Evolutionary conservation across 768 basidiomycete genomes (phyloP).

Genomic region (Hebeloma cylindrosporum): DNA sequence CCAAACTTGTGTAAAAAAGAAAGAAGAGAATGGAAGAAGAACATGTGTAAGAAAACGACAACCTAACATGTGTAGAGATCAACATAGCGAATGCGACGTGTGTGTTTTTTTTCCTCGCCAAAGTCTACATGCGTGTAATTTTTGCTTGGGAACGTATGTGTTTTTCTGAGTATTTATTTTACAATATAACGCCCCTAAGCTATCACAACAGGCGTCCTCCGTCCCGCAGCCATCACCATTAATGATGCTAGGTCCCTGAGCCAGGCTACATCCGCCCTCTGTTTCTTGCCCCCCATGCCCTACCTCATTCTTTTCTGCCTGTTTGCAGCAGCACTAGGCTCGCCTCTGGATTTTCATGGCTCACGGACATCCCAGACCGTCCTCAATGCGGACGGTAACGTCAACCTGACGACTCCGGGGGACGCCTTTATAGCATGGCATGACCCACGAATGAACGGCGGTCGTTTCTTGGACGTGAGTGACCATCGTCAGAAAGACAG

Average conservation of each 20-base stretch:
- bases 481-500: neutral
- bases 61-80: too few species aligned
- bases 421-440: constrained; percentile 38
- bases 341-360: constrained; percentile 15
- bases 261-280: constrained; percentile 10
- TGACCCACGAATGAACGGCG: constrained; percentile 75
- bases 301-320: constrained; percentile 21
- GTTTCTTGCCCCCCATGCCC: constrained; percentile 16
- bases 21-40: too few species aligned
- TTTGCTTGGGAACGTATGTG: too few species aligned
- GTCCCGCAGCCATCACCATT: constrained; percentile 19
- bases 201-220: constrained; percentile 19
- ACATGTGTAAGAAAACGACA: too few species aligned
- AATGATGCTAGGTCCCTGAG: constrained; percentile 11
- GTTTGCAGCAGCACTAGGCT: constrained; percentile 17
- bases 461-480: constrained; percentile 74
- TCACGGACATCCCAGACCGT: constrained; percentile 17
- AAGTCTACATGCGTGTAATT: too few species aligned
- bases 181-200: too few species aligned
- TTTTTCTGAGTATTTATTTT: too few species aligned
- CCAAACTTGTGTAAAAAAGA: too few species aligned
- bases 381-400: constrained; percentile 7
- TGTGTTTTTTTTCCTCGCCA: too few species aligned
- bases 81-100: too few species aligned
- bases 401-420: neutral